Evolutionary conservation across 2,329 filamentous ascomycete genomes (phyloP), one percentile per base, ranked within the genome.

Genomic region (Chaetomium olivaceum): DNA sequence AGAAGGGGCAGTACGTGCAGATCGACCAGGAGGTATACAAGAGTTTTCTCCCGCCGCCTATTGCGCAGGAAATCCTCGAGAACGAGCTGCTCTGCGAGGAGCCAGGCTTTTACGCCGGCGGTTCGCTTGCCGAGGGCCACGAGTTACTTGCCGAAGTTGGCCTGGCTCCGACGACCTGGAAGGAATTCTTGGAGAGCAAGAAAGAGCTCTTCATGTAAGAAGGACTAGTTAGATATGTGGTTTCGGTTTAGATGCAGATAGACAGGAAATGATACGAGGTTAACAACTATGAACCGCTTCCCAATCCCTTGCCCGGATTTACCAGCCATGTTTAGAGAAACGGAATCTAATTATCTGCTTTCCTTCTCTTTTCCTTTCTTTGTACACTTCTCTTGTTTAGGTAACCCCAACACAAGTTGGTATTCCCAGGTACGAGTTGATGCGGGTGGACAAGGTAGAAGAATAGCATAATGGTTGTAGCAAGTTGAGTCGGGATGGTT

Each of bases 81-180:
- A 87, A 85, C 66, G 80, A 84, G 73, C 74, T 80, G 46, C 75
- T 87, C 50, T 73, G 86, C 65, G 77, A 80, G 62, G 78, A 82
- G 23, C 82, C 78, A 27, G 83, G 84, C 0, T 87, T 87, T 69
- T 87, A 80, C 70, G 80, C 78, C 3, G 82, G 82, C 12, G 81
- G 66, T 52, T 68, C 71, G 43, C 73, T 83, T 57, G 74, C 79
- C 1, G 76, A 77, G 65, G 78, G 76, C 63, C 76, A 74, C 25
- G 69, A 66, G 58, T 66, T 77, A 65, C 57, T 80, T 61, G 74
- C 74, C 57, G 77, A 80, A 55, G 33, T 43, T 25, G 55, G 55
- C n/a, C 21, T 58, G 36, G 73, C 74, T 68, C 73, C 77, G 64
- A 80, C 77, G 2, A 80, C 76, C 2, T 82, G 78, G 77, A 77